phyloP scores from a whole-genome alignment of 306 rosid genomes.

The Prunus salicina region DNA sequence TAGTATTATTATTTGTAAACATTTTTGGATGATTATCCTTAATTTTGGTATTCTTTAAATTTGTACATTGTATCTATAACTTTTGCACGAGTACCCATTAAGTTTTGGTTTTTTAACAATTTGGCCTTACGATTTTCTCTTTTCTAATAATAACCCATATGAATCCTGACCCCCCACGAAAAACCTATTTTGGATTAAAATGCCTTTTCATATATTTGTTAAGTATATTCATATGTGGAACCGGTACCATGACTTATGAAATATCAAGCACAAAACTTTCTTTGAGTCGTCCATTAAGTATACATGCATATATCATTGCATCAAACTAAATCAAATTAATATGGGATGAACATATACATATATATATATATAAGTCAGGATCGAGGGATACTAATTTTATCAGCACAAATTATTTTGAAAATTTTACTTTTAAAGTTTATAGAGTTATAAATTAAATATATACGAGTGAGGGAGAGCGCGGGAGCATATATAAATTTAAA shows the following conservation, averaged over 20 bases:
- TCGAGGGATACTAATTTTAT: no score
- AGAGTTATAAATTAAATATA: no score
- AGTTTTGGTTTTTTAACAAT: neutral
- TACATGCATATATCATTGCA: no score
- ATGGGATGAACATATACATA: no score
- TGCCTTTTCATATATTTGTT: neutral
- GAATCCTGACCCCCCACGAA: neutral
- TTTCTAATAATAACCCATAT: neutral
- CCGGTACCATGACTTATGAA: neutral
- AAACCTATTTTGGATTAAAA: neutral
- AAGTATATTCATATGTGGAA: neutral
- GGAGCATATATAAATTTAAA: no score
- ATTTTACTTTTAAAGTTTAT: neutral
- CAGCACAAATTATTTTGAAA: neutral
- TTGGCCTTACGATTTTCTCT: neutral
- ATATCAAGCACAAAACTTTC: no score
- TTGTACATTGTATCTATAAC: neutral
- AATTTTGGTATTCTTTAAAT: neutral
- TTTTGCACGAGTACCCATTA: neutral
- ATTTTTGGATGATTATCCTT: neutral
- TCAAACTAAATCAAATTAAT: no score
- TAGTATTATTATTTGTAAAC: neutral
- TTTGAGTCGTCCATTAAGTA: no score
- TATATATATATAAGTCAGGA: no score
- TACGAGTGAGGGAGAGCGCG: neutral